Base-by-base conservation (phyloP, 2,329 filamentous ascomycete species). In the Calonectria pauciramosa region DNA sequence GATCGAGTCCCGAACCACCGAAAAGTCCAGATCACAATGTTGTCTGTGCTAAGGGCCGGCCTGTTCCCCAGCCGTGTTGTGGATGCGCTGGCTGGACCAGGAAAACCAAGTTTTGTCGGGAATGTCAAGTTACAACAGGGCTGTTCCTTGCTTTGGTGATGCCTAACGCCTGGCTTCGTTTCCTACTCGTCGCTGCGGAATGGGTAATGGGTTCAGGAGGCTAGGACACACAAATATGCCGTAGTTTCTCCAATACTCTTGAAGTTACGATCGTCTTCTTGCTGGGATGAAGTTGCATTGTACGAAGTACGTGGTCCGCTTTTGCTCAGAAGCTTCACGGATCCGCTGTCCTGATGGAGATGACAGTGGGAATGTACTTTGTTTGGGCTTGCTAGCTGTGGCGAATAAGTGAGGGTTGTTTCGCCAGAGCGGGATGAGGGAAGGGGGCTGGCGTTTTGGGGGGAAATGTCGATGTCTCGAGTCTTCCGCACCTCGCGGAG, bases 121-220 rank as follows among this genome's bases (percentile, higher is more conserved):
- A 72, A 47, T 78, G 79, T 75, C 74, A 73, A 75, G 70, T 71
- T 64, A 51, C 47, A 80, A 80, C 80, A 81, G 80, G 80, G 80
- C 80, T 81, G 74, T 79, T 76, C 80, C 80, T 78, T 80, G 80
- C 73, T 76, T 71, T 68, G 71, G 76, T 74, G 80, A 80, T 81
- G 80, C 80, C 80, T 79, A 81, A 81, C 70, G 68, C 41, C 67
- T 72, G 71, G 74, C 70, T 70, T 70, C 71, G 65, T 71, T 69
- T 75, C 74, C 67, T 74, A 72, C 71, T 68, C 70, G 66, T 36
- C 76, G 47, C 36, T 66, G 77, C 75, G 64, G 74, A 72, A 76
- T 78, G 73, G 75, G 41, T 69, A 66, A 76, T 73, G 72, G 66
- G 36, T 47, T 59, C 44, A 64, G 56, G 70, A 72, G 52, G 70